A percentile compares a stretch with the other conserved stretches of the same genome.
Conservation (phyloP, 2,329 filamentous ascomycete genomes). For the Chrysosporium keratinophilum region DNA sequence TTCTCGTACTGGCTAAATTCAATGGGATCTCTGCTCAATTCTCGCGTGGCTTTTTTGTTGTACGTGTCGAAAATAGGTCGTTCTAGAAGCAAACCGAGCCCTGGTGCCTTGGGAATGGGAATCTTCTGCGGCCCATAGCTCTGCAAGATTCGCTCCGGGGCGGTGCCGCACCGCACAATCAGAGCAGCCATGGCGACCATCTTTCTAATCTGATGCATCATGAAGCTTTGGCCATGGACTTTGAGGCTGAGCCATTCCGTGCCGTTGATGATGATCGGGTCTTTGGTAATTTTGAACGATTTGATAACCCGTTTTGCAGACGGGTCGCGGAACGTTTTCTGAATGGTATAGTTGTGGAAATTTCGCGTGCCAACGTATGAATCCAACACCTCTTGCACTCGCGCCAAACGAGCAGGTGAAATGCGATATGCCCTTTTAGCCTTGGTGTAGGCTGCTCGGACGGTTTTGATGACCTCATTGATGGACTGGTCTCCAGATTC, state of each 20-base stretch:
- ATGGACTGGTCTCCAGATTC: constrained; percentile 32
- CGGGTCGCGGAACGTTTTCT: constrained; percentile 69
- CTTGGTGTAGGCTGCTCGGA: constrained; percentile 70
- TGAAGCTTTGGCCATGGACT: constrained; percentile 96
- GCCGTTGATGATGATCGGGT: constrained; percentile 73
- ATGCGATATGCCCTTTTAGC: constrained; percentile 83
- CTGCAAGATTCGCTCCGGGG: constrained; percentile 58
- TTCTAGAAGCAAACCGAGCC: constrained; percentile 77
- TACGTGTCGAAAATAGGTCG: constrained; percentile 84
- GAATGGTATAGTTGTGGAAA: constrained; percentile 96
- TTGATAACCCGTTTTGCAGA: constrained; percentile 86
- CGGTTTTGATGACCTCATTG: constrained; percentile 57
- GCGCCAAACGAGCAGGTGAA: constrained; percentile 56
- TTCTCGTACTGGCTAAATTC: constrained; percentile 69
- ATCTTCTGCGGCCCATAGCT: constrained; percentile 64
- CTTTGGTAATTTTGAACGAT: constrained; percentile 67
- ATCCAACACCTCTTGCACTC: constrained; percentile 64
- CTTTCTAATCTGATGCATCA: constrained; percentile 99
- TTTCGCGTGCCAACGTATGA: constrained; percentile 76
- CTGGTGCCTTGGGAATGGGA: constrained; percentile 87
- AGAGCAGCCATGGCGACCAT: constrained; percentile 93
- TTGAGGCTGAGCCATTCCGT: constrained; percentile 94
- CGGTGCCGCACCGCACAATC: constrained; percentile 71
- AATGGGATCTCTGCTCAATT: constrained; percentile 56
- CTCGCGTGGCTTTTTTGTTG: constrained; percentile 59